Conservation (phyloP, 2,329 filamentous ascomycete genomes). For the Colletotrichum lini region DNA sequence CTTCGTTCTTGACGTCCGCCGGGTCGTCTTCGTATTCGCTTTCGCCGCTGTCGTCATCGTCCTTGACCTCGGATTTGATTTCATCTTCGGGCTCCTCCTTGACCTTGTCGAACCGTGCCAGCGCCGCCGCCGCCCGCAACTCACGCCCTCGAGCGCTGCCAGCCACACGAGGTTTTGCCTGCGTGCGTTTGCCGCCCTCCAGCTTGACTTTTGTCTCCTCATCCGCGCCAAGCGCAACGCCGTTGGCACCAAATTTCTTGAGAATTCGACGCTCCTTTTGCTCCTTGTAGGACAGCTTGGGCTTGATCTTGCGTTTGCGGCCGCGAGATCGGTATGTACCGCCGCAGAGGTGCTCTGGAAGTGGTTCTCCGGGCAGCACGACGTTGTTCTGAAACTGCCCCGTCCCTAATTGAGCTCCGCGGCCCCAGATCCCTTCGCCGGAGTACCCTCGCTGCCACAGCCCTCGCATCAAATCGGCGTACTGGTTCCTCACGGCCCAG, state of each 20-base stretch:
- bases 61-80: conserved; percentile 49
- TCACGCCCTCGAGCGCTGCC: conserved; percentile 82
- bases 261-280: conserved; percentile 79
- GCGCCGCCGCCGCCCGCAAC: conserved; percentile 80
- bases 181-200: conserved; percentile 74
- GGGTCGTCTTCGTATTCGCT: conserved; percentile 64
- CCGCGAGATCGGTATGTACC: conserved; percentile 78
- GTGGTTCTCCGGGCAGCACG: conserved; percentile 66
- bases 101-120: conserved; percentile 78
- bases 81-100: conserved; percentile 64
- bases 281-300: conserved; percentile 77
- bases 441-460: conserved; percentile 81
- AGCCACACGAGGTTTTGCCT: conserved; percentile 80
- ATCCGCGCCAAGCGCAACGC: conserved; percentile 78
- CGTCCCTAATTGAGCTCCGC: conserved; percentile 74
- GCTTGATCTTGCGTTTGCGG: conserved; percentile 69
- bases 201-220: conserved; percentile 75
- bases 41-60: conserved; percentile 55
- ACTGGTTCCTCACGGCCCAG: conserved; percentile 83
- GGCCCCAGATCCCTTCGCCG: conserved; percentile 88
- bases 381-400: conserved; percentile 72
- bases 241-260: conserved; percentile 83
- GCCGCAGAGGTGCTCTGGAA: conserved; percentile 83
- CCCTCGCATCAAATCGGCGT: conserved; percentile 77
- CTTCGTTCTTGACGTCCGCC: conserved; percentile 60